Conservation (phyloP, 208 protist genomes). For the Wallacemonas sp. region DNA sequence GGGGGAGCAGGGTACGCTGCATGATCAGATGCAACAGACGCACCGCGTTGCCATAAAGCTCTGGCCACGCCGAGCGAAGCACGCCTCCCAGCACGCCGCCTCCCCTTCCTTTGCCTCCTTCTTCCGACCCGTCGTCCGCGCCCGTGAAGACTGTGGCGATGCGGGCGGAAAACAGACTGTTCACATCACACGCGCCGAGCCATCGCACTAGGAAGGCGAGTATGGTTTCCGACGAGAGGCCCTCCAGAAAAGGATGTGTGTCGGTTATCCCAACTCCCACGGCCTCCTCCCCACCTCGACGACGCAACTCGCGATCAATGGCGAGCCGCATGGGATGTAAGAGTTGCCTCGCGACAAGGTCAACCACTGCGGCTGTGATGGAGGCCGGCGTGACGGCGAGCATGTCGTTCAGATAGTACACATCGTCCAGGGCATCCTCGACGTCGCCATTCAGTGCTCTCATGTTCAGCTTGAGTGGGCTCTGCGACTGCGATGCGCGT, state of each 20-base stretch:
- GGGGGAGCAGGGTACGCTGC: slow-evolving; percentile 1
- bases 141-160: neutral
- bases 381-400: slow-evolving; percentile 35
- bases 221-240: neutral
- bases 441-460: slow-evolving; percentile 26
- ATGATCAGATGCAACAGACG: neutral
- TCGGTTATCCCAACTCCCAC: neutral
- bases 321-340: neutral
- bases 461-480: neutral
- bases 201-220: slow-evolving; percentile 7
- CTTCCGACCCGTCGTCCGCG: neutral
- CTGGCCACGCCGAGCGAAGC: neutral
- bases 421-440: slow-evolving; percentile 84
- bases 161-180: neutral
- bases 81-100: neutral
- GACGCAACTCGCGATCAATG: neutral
- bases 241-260: neutral
- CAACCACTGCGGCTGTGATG: slow-evolving; percentile 15
- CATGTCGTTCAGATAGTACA: slow-evolving; percentile 87
- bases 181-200: slow-evolving; percentile 3
- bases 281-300: neutral
- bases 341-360: neutral
- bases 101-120: no score
- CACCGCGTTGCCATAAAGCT: slow-evolving; percentile 11
- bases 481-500: neutral